Percentiles rank a stretch among this genome's conserved stretches.
Conservation (phyloP, 2,329 filamentous ascomycete species). For the Nannizziopsis barbatae region DNA sequence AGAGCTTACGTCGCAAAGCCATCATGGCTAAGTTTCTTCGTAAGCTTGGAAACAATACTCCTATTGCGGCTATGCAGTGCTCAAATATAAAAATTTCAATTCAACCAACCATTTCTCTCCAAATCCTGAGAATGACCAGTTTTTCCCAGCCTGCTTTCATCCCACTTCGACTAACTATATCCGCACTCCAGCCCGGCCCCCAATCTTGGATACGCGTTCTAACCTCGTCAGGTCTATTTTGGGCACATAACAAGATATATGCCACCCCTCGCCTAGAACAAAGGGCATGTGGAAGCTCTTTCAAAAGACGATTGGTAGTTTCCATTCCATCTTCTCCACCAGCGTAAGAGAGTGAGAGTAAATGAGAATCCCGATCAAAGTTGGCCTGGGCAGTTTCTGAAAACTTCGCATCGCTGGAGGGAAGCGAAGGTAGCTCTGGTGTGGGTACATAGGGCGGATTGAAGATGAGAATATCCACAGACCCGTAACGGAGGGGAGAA, state of each 20-base stretch:
- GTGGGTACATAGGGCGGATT: constrained; percentile 97
- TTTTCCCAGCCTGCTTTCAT: constrained; percentile 91
- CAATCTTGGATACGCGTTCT: constrained; percentile 51
- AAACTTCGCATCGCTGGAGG: not conserved
- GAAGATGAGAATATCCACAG: constrained; percentile 79
- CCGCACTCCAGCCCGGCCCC: constrained; percentile 56
- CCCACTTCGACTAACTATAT: constrained; percentile 71
- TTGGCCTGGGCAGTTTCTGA: constrained; percentile 19
- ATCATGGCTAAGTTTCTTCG: not conserved
- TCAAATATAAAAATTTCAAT: constrained; percentile 1
- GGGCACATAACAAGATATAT: constrained; percentile 79
- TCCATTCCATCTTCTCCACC: constrained; percentile 90
- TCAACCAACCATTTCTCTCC: constrained; percentile 39
- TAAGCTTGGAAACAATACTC: not conserved
- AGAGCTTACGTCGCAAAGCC: not conserved
- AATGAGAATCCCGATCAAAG: constrained; percentile 71
- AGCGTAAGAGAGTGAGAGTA: constrained; percentile 77
- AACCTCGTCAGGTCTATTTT: constrained; percentile 72
- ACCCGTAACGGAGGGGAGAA: constrained; percentile 45
- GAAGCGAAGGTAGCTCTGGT: constrained; percentile 51
- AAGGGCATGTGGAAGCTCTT: constrained; percentile 55
- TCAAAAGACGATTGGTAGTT: constrained; percentile 69
- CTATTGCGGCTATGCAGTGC: not conserved
- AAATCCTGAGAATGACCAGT: constrained; percentile 77
- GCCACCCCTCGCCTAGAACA: constrained; percentile 59